These are phyloP conservation scores for Nigrograna mackinnonii DNA, from an alignment of 2,329 filamentous ascomycete species.

Conservation along the genomic window DNA sequence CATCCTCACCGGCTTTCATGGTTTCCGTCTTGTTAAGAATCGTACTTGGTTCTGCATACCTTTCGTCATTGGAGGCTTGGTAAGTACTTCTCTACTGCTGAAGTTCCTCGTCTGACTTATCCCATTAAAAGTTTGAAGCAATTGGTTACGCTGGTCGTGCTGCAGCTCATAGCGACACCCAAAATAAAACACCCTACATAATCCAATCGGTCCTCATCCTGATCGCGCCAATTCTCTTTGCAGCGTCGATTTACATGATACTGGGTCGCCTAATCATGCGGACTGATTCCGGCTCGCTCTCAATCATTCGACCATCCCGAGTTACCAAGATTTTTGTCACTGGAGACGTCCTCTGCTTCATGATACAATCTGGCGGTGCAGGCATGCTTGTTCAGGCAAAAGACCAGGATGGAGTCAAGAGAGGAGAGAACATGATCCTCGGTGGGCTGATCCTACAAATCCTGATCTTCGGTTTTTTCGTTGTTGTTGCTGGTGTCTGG, in stretches of 20 bases:
- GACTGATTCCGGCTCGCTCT: conserved; percentile 46
- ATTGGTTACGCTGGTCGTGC: conserved; percentile 45
- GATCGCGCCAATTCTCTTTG: conserved; percentile 50
- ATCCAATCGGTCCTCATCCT: conserved; percentile 46
- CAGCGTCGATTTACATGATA: conserved; percentile 53
- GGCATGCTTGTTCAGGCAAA: conserved; percentile 42
- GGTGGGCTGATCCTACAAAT: conserved; percentile 62
- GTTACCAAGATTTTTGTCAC: conserved; percentile 60
- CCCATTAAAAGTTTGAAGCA: conserved; percentile 35
- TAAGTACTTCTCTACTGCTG: conserved; percentile 37
- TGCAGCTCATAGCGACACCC: conserved; percentile 36
- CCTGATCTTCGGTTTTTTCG: conserved; percentile 60
- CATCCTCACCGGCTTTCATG: conserved; percentile 46
- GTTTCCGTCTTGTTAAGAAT: conserved; percentile 47
- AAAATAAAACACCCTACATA: conserved; percentile 38
- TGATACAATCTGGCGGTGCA: conserved; percentile 55
- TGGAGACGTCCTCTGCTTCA: conserved; percentile 58
- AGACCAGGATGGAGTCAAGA: conserved; percentile 24
- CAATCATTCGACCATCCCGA: conserved; percentile 48
- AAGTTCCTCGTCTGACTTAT: conserved; percentile 2
- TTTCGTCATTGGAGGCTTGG: conserved; percentile 53
- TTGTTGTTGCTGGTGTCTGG: conserved; percentile 53
- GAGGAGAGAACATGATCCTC: conserved; percentile 59
- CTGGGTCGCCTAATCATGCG: conserved; percentile 46
- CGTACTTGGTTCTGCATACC: conserved; percentile 57